Evolutionary conservation across 2,329 filamentous ascomycete species (phyloP), one percentile per base, ranked within the genome.

Genomic region (Sporothrix brasiliensis): DNA sequence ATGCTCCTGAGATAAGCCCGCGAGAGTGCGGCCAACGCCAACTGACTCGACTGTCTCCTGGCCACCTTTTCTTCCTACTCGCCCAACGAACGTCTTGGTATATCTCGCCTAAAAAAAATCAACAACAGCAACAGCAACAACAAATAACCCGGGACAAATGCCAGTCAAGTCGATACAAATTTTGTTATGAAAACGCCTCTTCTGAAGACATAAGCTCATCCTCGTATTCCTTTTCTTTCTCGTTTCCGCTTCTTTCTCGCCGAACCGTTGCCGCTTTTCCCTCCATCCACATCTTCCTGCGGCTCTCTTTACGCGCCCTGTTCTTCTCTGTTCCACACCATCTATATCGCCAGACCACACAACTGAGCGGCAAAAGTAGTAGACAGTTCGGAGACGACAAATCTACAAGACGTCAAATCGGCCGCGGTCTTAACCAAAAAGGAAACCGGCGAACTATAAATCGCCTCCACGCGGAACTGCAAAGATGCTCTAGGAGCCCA

Each of bases 131-230:
- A 34, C 34, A 34, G 1, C 34, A 9, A 34, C 53, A n/a, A 53
- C 30, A 10, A 56, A 9, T 24, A 44, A 44, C 14, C n/a, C 34
- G 14, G 39, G 34, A 44, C 34, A 30, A 7, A 14, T n/a, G 47
- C 52, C 52, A 30, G 39, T 30, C 52, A 58, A 34, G 39, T 30
- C 16, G 14, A 47, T 30, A 39, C 50, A 68, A 39, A 14, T 68
- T 41, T 34, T 44, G 52, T 56, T n/a, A 68, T 68, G 52, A 68
- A 68, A 60, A 34, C 14, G 56, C 19, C 9, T 61, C n/a, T 61
- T 9, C 34, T 61, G 14, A 41, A 41, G 14, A 61, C n/a, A 61
- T 44, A 34, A 44, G 41, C 4, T 30, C 50, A 9, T 19, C 49
- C 41, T 67, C 47, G 6, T n/a, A 9, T 49, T 30, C 44, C 50